phyloP scores from a whole-genome alignment of 305 asterid species.

The Fraxinus ornus region DNA sequence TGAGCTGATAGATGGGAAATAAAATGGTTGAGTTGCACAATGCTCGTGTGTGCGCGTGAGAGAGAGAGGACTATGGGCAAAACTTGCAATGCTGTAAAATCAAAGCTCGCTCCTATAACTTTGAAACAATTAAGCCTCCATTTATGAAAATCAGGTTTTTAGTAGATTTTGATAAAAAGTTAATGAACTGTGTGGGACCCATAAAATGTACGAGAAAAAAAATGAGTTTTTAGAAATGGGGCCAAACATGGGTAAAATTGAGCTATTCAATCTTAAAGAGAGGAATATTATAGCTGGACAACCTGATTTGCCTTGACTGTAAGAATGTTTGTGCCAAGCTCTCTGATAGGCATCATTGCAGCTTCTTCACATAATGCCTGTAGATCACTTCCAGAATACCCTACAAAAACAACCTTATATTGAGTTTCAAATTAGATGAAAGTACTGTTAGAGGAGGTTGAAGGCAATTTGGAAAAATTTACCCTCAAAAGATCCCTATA shows the following conservation, averaged over 20 bases:
- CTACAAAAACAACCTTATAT: constrained; percentile 34
- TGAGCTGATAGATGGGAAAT: background rate
- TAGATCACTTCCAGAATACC: constrained; percentile 97
- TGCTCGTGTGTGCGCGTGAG: background rate
- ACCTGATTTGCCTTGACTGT: constrained; percentile 78
- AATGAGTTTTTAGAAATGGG: background rate
- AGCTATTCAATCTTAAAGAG: background rate
- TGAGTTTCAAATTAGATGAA: constrained; percentile 7
- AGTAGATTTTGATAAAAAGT: background rate
- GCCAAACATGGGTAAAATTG: background rate
- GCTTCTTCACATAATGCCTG: constrained; percentile 96
- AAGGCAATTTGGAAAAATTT: background rate
- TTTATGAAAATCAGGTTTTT: no score
- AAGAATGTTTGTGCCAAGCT: constrained; percentile 84
- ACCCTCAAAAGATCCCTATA: background rate
- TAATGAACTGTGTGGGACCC: background rate
- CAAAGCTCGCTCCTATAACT: background rate
- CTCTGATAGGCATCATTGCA: constrained; percentile 98
- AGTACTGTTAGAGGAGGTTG: background rate
- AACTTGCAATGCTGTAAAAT: background rate
- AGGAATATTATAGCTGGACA: background rate
- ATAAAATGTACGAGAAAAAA: background rate
- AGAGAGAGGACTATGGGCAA: background rate
- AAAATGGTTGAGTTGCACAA: background rate
- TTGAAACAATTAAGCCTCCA: background rate